These are phyloP conservation scores for Cladosporium sp. DNA, from an alignment of 2,329 filamentous ascomycete species.

Conservation along the genomic window DNA sequence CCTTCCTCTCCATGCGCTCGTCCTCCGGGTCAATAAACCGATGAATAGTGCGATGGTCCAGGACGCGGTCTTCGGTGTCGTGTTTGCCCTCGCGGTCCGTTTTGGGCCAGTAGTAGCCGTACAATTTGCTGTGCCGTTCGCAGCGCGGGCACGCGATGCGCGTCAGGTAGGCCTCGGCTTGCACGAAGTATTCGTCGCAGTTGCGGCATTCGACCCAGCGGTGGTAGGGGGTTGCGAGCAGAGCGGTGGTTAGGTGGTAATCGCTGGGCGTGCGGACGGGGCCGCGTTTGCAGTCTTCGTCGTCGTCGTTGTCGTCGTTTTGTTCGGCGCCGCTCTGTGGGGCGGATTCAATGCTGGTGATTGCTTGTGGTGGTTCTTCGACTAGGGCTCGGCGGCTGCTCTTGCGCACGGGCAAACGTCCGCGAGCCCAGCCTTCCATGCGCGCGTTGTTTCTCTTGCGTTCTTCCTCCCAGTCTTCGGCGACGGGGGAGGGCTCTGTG, in stretches of 20 bases:
- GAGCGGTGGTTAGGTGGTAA: conserved; percentile 73
- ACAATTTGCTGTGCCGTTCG: conserved; percentile 91
- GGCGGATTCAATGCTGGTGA: conserved; percentile 8
- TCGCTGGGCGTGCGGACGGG: conserved; percentile 41
- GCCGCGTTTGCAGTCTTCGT: conserved; percentile 29
- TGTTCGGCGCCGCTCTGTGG: too few relatives aligned
- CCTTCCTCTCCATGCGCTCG: conserved; percentile 31
- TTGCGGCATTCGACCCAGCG: conserved; percentile 84
- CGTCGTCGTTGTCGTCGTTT: conserved; percentile 15
- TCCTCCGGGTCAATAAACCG: conserved; percentile 64
- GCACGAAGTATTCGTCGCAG: conserved; percentile 78
- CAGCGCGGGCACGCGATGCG: conserved; percentile 83
- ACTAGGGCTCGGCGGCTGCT: conserved; percentile 6
- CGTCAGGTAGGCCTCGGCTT: conserved; percentile 82
- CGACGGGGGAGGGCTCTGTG: conserved; percentile 16
- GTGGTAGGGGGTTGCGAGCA: conserved; percentile 72
- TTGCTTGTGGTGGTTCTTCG: neutral
- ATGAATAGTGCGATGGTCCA: conserved; percentile 84
- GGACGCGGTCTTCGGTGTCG: conserved; percentile 64
- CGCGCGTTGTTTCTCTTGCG: neutral
- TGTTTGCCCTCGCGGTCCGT: conserved; percentile 72
- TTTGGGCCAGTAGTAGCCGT: conserved; percentile 94
- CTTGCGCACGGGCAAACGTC: conserved; percentile 8
- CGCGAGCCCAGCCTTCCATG: conserved; percentile 4
- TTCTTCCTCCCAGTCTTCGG: conserved; percentile 5